Conservation (phyloP, 1,139 yeast species). For the Trichomonascaceae sp. region DNA sequence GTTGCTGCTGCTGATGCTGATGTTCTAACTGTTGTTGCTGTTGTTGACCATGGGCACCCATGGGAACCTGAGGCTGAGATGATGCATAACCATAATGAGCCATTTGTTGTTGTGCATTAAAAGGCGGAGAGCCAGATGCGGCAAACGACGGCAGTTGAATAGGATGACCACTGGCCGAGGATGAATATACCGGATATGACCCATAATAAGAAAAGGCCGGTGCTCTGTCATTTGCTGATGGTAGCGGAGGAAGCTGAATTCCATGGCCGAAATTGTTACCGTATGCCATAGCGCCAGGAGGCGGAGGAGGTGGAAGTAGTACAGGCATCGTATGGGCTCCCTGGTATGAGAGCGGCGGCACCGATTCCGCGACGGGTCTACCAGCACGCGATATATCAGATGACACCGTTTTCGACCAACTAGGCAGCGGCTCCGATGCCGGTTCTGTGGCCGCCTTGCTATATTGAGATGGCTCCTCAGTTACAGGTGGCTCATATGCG, state of each 20-base stretch:
- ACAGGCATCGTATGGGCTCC: background rate
- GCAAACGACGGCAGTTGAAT: slow-evolving; percentile 3
- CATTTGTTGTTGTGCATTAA: slow-evolving; percentile 2
- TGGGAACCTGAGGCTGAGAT: slow-evolving; percentile 10
- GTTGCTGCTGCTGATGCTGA: slow-evolving; percentile 10
- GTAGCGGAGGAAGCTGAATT: slow-evolving; percentile 9
- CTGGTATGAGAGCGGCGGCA: slow-evolving; percentile 5
- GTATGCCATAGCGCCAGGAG: slow-evolving; percentile 7
- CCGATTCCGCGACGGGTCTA: slow-evolving; percentile 5
- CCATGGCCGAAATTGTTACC: slow-evolving; percentile 1
- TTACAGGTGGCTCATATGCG: background rate
- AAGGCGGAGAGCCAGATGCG: slow-evolving; percentile 1
- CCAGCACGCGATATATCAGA: slow-evolving; percentile 4
- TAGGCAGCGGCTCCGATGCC: background rate
- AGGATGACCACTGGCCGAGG: slow-evolving; percentile 2
- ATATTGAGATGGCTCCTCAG: background rate
- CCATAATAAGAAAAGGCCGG: slow-evolving; percentile 4
- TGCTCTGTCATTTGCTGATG: slow-evolving; percentile 11
- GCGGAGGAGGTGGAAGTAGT: slow-evolving; percentile 13
- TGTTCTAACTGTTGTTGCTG: slow-evolving; percentile 9
- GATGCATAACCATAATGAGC: slow-evolving; percentile 10
- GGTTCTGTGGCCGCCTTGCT: background rate
- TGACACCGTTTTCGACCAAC: background rate
- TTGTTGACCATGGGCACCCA: slow-evolving; percentile 8
- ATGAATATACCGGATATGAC: background rate